Evolutionary conservation across 2,329 filamentous ascomycete genomes (phyloP).

Genomic region (Bipolaris gigantea): DNA sequence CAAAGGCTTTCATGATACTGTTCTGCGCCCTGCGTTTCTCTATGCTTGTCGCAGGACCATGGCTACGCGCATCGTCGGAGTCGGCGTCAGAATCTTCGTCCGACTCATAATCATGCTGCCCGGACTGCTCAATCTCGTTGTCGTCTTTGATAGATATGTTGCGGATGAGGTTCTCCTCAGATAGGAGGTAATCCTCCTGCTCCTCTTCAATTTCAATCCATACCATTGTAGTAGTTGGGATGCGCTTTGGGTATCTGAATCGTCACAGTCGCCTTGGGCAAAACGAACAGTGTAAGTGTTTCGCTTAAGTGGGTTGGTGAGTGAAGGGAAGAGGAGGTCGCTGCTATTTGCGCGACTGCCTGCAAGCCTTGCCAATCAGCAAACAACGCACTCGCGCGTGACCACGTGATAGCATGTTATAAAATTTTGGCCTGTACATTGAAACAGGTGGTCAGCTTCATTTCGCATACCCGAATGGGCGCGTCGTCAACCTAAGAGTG

Average conservation of each 20-base stretch:
- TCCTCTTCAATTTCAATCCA: slow-evolving; percentile 24
- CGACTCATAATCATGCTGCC: neutral
- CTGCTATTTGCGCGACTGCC: slow-evolving; percentile 14
- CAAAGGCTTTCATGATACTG: slow-evolving; percentile 47
- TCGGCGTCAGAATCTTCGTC: slow-evolving; percentile 33
- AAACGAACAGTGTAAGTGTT: neutral
- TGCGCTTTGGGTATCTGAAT: neutral
- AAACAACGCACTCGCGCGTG: slow-evolving; percentile 21
- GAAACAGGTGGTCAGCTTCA: neutral
- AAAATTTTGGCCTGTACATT: neutral
- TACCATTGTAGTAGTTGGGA: slow-evolving; percentile 13
- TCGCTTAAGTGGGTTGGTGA: neutral
- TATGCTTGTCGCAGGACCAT: slow-evolving; percentile 30
- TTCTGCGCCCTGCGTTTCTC: slow-evolving; percentile 49
- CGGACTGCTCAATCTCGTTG: neutral
- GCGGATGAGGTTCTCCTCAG: slow-evolving; percentile 9
- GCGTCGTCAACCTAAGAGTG: neutral
- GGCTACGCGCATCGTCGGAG: slow-evolving; percentile 21
- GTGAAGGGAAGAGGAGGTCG: slow-evolving; percentile 10
- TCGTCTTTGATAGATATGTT: slow-evolving; percentile 8
- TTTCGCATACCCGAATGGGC: neutral
- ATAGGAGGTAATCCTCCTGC: slow-evolving; percentile 21
- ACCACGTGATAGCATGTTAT: neutral
- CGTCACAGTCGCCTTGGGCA: neutral
- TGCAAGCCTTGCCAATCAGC: slow-evolving; percentile 10